Percentiles rank a stretch among this genome's conserved stretches.
Conservation (phyloP, 2,329 filamentous ascomycete species). For the Colletotrichum destructivum region DNA sequence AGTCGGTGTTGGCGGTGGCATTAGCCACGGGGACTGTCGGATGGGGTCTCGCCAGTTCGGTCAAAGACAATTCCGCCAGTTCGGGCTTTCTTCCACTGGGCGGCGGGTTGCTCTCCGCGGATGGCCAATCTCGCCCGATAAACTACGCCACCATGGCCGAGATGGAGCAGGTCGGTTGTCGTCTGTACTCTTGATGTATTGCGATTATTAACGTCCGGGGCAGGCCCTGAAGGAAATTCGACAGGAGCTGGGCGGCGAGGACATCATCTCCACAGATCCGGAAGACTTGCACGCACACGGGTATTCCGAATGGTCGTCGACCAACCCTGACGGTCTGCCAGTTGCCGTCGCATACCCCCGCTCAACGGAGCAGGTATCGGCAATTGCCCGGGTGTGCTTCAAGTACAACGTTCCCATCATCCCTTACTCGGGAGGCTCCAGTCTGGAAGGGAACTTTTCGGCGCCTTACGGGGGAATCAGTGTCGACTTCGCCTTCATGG, state of each 20-base stretch:
- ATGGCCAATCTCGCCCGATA: constrained; percentile 46
- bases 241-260: constrained; percentile 60
- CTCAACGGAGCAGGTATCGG: constrained; percentile 72
- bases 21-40: constrained; percentile 56
- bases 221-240: constrained; percentile 72
- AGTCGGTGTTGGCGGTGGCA: constrained; percentile 56
- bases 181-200: constrained; percentile 8
- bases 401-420: constrained; percentile 88
- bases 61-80: constrained; percentile 31
- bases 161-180: constrained; percentile 46
- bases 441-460: constrained; percentile 91
- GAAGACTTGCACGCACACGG: constrained; percentile 74
- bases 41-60: constrained; percentile 57
- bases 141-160: constrained; percentile 60
- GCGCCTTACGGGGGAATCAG: constrained; percentile 89
- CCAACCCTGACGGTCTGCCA: constrained; percentile 72
- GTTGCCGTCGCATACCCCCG: constrained; percentile 77
- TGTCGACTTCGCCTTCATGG: constrained; percentile 92
- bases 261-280: constrained; percentile 74
- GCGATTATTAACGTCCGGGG: constrained; percentile 4
- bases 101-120: constrained; percentile 47
- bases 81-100: constrained; percentile 40
- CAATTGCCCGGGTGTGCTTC: constrained; percentile 78
- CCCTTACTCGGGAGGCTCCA: constrained; percentile 88
- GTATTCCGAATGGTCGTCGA: constrained; percentile 78